Evolutionary conservation across 805 yeast species (phyloP).

Genomic region (Starmerella geochares): DNA sequence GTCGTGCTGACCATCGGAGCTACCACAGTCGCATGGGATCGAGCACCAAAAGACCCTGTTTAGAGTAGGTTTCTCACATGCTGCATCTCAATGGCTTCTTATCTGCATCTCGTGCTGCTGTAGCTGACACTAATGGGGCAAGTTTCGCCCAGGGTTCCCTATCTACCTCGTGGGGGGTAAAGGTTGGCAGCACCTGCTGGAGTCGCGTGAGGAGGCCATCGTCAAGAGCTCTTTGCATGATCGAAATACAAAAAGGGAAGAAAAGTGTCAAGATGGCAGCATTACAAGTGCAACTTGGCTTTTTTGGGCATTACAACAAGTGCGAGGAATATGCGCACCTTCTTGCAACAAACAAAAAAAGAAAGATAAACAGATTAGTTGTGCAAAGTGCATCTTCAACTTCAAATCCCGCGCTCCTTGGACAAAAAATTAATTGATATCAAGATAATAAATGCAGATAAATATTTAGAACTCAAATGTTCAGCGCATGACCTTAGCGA

Average conservation of each 20-base stretch:
- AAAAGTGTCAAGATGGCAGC: too few species aligned
- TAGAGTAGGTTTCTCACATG: not conserved
- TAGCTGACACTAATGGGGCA: not conserved
- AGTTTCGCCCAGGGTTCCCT: not conserved
- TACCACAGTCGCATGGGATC: not conserved
- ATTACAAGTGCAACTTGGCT: not conserved
- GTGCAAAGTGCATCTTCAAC: not conserved
- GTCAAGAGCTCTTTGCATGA: too few species aligned
- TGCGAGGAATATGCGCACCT: too few species aligned
- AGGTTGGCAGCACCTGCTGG: too few species aligned
- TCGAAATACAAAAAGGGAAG: too few species aligned
- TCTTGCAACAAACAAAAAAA: too few species aligned
- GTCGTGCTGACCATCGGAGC: constrained; percentile 1
- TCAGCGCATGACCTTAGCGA: constrained; percentile 28
- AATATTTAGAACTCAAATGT: not conserved
- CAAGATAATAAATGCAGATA: not conserved
- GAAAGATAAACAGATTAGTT: too few species aligned
- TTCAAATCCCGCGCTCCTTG: not conserved
- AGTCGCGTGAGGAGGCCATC: too few species aligned
- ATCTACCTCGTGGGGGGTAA: too few species aligned
- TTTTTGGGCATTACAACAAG: too few species aligned
- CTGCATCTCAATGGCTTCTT: not conserved
- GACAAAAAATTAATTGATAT: not conserved
- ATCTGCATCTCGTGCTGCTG: too few species aligned
- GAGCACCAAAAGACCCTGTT: not conserved